phyloP scores from a whole-genome alignment of 805 yeast genomes.

The Hermanozyma aechmeae region DNA sequence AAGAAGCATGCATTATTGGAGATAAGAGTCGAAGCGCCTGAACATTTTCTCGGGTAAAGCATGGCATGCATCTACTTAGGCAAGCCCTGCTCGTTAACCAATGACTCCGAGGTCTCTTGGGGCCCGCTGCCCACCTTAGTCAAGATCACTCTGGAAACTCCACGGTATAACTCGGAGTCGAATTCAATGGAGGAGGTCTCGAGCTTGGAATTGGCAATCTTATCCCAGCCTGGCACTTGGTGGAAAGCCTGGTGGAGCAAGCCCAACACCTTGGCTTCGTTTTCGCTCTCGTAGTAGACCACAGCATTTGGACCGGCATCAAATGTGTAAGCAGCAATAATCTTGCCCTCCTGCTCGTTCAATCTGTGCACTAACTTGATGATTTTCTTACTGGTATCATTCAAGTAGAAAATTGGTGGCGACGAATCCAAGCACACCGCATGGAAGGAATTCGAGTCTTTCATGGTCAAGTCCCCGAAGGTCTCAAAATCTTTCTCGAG shows the following conservation, averaged over 20 bases:
- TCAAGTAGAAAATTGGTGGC: conserved; percentile 74
- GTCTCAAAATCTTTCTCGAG: conserved; percentile 59
- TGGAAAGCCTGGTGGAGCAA: conserved; percentile 54
- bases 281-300: conserved; percentile 70
- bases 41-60: no score
- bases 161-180: conserved; percentile 47
- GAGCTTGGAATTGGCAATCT: conserved; percentile 10
- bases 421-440: conserved; percentile 93
- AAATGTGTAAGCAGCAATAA: conserved; percentile 90
- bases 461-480: conserved; percentile 91
- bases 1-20: no score
- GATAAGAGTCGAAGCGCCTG: no score
- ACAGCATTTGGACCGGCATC: conserved; percentile 99
- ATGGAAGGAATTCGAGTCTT: conserved; percentile 94
- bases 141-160: conserved; percentile 76
- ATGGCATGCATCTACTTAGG: conserved; percentile 46
- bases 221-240: conserved; percentile 62
- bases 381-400: conserved; percentile 13
- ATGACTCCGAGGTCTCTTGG: conserved; percentile 42
- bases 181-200: conserved; percentile 25
- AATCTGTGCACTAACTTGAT: conserved; percentile 43
- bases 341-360: conserved; percentile 56
- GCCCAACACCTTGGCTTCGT: conserved; percentile 68
- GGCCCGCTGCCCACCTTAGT: conserved; percentile 91
- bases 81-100: conserved; percentile 51